Conservation (phyloP, 2,329 filamentous ascomycete genomes). For the Pseudohalonectria lignicola region DNA sequence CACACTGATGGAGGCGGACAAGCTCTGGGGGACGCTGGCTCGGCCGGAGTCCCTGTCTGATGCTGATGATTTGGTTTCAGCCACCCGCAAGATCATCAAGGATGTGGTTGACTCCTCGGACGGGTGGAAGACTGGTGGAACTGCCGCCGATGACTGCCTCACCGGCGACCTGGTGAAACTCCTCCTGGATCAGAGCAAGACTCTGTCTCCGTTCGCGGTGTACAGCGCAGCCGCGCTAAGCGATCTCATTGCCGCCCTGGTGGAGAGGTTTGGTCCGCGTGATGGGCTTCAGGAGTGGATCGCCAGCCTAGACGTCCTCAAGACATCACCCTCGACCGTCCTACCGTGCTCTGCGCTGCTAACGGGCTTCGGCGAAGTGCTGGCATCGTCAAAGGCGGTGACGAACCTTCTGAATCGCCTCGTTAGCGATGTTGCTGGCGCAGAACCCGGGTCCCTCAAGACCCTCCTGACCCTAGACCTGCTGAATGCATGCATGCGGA, state of each 20-base stretch:
- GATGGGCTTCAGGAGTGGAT: constrained; percentile 35
- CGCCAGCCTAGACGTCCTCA: constrained; percentile 31
- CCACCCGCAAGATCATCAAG: constrained; percentile 25
- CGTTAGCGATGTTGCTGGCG: constrained; percentile 47
- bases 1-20: constrained; percentile 28
- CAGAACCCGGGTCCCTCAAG: constrained; percentile 28
- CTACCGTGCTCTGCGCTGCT: constrained; percentile 39
- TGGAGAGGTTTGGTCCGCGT: constrained; percentile 34
- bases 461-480: constrained; percentile 39
- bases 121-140: constrained; percentile 13
- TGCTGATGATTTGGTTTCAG: constrained; percentile 30
- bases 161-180: constrained; percentile 30
- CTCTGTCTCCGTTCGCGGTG: constrained; percentile 29
- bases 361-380: constrained; percentile 37
- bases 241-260: constrained; percentile 34
- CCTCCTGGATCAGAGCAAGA: constrained; percentile 29
- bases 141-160: constrained; percentile 19
- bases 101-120: constrained; percentile 18
- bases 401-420: constrained; percentile 48
- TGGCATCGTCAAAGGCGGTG: constrained; percentile 34
- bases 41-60: constrained; percentile 22
- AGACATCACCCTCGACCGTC: constrained; percentile 30
- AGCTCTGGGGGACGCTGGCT: constrained; percentile 33
- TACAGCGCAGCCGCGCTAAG: constrained; percentile 43
- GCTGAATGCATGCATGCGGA: constrained; percentile 37